phyloP scores from a whole-genome alignment of 805 yeast species.

The Barnettozyma pratensis region DNA sequence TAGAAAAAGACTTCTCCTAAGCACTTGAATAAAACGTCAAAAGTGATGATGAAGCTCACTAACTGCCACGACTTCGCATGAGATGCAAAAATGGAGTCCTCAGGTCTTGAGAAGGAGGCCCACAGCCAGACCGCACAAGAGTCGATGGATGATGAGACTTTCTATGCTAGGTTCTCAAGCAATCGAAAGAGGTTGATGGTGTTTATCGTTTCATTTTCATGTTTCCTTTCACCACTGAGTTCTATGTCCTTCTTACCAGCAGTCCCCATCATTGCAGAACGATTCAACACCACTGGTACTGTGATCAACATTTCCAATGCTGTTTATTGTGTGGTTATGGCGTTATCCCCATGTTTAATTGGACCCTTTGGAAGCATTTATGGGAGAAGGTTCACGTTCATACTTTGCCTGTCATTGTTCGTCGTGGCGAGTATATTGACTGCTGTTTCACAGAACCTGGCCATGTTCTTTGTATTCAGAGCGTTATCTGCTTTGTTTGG shows the following conservation, averaged over 20 bases:
- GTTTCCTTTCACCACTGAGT: constrained; percentile 40
- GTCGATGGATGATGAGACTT: constrained; percentile 15
- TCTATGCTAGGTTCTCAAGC: constrained; percentile 18
- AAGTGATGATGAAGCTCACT: too few species aligned
- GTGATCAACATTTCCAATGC: constrained; percentile 46
- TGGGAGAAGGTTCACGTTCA: constrained; percentile 42
- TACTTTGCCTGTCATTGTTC: constrained; percentile 34
- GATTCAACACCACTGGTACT: constrained; percentile 41
- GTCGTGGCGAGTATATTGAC: constrained; percentile 28
- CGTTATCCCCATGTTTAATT: constrained; percentile 44
- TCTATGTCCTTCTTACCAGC: constrained; percentile 46
- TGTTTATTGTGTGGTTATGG: constrained; percentile 46
- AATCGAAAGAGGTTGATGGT: constrained; percentile 22
- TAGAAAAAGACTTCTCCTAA: too few species aligned
- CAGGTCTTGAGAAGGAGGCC: not conserved
- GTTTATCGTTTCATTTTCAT: constrained; percentile 32
- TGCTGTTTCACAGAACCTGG: constrained; percentile 45
- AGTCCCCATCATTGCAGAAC: constrained; percentile 40
- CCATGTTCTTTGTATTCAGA: constrained; percentile 51
- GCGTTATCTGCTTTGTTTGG: constrained; percentile 48
- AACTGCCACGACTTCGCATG: too few species aligned
- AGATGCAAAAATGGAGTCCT: not conserved
- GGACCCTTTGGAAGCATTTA: constrained; percentile 49
- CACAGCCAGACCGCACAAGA: not conserved
- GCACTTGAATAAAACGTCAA: too few species aligned